phyloP scores from a whole-genome alignment of 345 rosid species.

The Dovyalis caffra region DNA sequence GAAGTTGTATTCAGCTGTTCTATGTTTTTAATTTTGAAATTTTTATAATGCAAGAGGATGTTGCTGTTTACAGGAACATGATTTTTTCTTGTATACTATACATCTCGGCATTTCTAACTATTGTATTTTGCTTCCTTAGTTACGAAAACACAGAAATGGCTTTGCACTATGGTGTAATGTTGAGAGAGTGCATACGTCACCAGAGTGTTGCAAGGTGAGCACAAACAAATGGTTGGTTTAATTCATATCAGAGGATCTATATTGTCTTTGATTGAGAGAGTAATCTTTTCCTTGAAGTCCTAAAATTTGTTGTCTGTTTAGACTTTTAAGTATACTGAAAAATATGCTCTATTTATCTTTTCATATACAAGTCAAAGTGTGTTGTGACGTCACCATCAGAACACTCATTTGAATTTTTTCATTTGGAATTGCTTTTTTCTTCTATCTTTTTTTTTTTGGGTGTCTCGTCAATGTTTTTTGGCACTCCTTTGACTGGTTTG shows the following conservation, averaged over 20 bases:
- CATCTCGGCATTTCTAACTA: conserved; percentile 13
- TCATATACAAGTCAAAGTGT: neutral
- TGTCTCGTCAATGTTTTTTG: neutral
- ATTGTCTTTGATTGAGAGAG: neutral
- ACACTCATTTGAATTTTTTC: neutral
- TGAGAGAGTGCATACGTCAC: conserved; percentile 97
- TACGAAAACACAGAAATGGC: conserved; percentile 86
- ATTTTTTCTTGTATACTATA: neutral
- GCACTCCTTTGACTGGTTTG: conserved; percentile 16
- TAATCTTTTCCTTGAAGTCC: neutral
- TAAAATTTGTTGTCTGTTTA: neutral
- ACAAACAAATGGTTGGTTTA: neutral
- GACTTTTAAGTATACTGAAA: neutral
- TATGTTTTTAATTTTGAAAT: neutral
- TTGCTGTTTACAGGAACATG: neutral
- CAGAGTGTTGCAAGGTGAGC: conserved; percentile 91
- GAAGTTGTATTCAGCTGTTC: neutral
- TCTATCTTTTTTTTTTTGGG: neutral
- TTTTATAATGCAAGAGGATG: neutral
- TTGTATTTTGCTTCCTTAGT: conserved; percentile 38
- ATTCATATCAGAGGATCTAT: neutral
- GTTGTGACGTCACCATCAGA: neutral
- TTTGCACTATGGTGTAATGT: conserved; percentile 96
- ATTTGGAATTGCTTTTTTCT: neutral
- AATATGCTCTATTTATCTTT: neutral